These are phyloP conservation scores for Aspergillus unguis DNA, from an alignment of 2,329 filamentous ascomycete genomes.

Conservation along the genomic window DNA sequence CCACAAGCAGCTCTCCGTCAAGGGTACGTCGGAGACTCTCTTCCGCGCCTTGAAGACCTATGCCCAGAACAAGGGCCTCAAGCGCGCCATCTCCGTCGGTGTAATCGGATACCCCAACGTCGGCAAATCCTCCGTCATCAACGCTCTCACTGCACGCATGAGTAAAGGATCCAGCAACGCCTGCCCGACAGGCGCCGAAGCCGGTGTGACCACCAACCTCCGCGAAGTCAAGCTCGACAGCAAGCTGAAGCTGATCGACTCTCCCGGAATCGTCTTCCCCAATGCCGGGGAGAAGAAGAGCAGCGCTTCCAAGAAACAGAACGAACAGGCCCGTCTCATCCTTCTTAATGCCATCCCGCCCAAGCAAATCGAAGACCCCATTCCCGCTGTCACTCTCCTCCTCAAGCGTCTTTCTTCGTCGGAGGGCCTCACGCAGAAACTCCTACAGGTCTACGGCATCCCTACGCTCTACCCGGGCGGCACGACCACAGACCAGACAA, in stretches of 20 bases:
- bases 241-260: conserved; percentile 90
- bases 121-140: conserved; percentile 95
- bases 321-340: conserved; percentile 75
- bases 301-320: conserved; percentile 52
- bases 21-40: conserved; percentile 78
- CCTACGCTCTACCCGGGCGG: conserved; percentile 68
- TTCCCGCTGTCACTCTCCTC: conserved; percentile 83
- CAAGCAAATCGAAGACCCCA: conserved; percentile 88
- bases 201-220: conserved; percentile 84
- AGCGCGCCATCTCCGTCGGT: conserved; percentile 84
- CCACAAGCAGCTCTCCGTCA: conserved; percentile 82
- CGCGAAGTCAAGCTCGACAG: conserved; percentile 91
- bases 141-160: conserved; percentile 77
- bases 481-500: conserved; percentile 67
- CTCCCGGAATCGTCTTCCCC: conserved; percentile 91
- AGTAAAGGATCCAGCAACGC: conserved; percentile 61
- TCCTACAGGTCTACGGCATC: conserved; percentile 80
- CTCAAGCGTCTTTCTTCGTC: conserved; percentile 73
- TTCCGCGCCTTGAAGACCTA: conserved; percentile 90
- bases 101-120: conserved; percentile 96
- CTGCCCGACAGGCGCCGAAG: conserved; percentile 86
- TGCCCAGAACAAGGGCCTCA: conserved; percentile 76
- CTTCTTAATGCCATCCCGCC: conserved; percentile 89
- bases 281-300: conserved; percentile 55
- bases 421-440: conserved; percentile 69